Evolutionary conservation across 495 filamentous ascomycete species (phyloP), one percentile per base, ranked within the genome.

Genomic region (Daldinia decipiens): DNA sequence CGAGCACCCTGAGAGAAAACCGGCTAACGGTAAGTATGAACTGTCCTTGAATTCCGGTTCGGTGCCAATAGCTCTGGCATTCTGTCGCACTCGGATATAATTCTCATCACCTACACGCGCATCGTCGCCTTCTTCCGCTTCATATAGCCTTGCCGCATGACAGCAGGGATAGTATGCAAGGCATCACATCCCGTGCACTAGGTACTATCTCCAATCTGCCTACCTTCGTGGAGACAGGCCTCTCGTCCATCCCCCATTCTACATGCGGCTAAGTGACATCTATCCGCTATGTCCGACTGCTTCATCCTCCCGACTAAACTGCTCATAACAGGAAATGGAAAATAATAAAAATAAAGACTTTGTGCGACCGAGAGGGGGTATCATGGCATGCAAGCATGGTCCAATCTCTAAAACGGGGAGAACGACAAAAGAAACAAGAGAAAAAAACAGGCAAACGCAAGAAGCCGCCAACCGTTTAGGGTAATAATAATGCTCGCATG

Each of bases 301-400:
- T 24, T 9, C 31, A 38, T 12, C 6, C 3, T 24, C 1, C 9
- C 3, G 27, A n/a, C n/a, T 21, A 21, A 5, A 56, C 29, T 19
- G 7, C 8, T 12, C 7, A 19, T 3, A 17, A 36, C 6, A 19
- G 31, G 53, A 36, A 54, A 12, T 38, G 38, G 11, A 39, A 39
- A 39, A 39, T 8, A 27, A 38, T n/a, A n/a, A 45, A 58, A 38
- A 53, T 59, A 62, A 36, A 36, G 31, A 59, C 9, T 19, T 29
- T 26, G 36, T 53, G 47, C 17, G 15, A 31, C 56, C 45, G 45
- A 54, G 54, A 68, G 67, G 54, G 76, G 70, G 65, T 73, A 67
- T 72, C 70, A 68, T 72, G 60, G 34, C 70, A 72, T 67, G 68
- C 57, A 71, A 54, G 62, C 43, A 64, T 59, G 59, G 59, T 59